A percentile compares a stretch with the other conserved stretches of the same genome.
phyloP scores from a whole-genome alignment of 106 monocot species.

The Dactylorhiza incarnata region DNA sequence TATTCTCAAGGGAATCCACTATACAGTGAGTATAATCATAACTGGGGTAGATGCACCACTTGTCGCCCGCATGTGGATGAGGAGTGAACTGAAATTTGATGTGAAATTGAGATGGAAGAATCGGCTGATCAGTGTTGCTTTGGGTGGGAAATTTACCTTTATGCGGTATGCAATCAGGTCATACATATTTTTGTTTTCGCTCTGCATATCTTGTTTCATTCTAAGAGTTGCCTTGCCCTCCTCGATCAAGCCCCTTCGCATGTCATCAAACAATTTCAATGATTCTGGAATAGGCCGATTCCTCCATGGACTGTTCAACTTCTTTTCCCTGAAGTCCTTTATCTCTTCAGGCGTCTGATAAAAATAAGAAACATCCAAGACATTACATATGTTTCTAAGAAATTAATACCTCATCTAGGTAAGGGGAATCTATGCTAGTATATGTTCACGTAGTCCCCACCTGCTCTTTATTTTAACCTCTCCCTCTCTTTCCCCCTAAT shows the following conservation, averaged over 20 bases:
- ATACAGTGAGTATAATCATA: constrained; percentile 98
- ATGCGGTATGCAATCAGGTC: constrained; percentile 97
- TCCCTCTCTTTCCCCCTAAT: too few relatives aligned
- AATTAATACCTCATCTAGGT: neutral
- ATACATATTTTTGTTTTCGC: constrained; percentile 97
- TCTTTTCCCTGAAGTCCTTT: constrained; percentile 88
- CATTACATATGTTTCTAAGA: neutral
- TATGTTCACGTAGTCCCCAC: neutral
- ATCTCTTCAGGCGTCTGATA: constrained; percentile 76
- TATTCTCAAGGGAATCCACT: constrained; percentile 97
- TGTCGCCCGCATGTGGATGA: constrained; percentile 97
- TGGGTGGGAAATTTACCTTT: constrained; percentile 43
- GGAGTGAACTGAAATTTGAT: constrained; percentile 63
- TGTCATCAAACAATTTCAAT: constrained; percentile 76
- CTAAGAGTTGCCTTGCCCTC: constrained; percentile 97
- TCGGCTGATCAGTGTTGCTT: neutral
- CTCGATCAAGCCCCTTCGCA: constrained; percentile 78
- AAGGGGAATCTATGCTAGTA: neutral
- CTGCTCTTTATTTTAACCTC: too few relatives aligned
- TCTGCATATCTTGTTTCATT: constrained; percentile 97
- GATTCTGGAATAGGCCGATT: constrained; percentile 86
- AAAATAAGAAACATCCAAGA: neutral
- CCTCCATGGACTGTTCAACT: constrained; percentile 96
- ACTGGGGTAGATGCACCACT: constrained; percentile 98
- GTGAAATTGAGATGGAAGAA: neutral